These are phyloP conservation scores for Aureobasidium sp. DNA, from an alignment of 2,329 filamentous ascomycete species.

Conservation along the genomic window DNA sequence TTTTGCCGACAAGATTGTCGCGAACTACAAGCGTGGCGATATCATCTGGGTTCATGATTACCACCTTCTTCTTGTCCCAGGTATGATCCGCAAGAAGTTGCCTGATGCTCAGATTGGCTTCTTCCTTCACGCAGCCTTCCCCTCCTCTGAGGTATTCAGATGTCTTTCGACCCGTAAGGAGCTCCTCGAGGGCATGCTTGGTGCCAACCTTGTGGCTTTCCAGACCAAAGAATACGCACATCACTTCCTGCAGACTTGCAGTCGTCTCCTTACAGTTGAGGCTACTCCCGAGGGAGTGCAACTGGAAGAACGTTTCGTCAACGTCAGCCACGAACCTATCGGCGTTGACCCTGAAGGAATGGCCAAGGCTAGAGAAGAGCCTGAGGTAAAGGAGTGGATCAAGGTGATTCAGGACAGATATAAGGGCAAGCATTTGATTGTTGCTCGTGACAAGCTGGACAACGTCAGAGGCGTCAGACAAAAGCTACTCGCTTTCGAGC, in stretches of 20 bases:
- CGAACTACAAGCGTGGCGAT: slow-evolving; percentile 89
- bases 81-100: slow-evolving; percentile 81
- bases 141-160: slow-evolving; percentile 91
- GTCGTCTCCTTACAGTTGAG: slow-evolving; percentile 81
- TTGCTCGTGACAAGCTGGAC: slow-evolving; percentile 90
- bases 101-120: slow-evolving; percentile 94
- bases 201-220: slow-evolving; percentile 87
- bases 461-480: slow-evolving; percentile 86
- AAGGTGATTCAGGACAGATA: slow-evolving; percentile 76
- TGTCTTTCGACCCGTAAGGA: slow-evolving; percentile 82
- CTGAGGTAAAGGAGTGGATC: slow-evolving; percentile 72
- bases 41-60: slow-evolving; percentile 96
- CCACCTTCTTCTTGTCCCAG: slow-evolving; percentile 80
- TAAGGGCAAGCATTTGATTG: slow-evolving; percentile 80
- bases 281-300: slow-evolving; percentile 83
- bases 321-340: slow-evolving; percentile 78
- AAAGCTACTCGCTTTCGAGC: slow-evolving; percentile 84
- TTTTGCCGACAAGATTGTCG: slow-evolving; percentile 83
- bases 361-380: slow-evolving; percentile 49
- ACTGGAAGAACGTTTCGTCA: slow-evolving; percentile 86
- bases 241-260: slow-evolving; percentile 94
- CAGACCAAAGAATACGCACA: slow-evolving; percentile 89
- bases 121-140: slow-evolving; percentile 91
- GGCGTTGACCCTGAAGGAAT: slow-evolving; percentile 60
- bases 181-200: slow-evolving; percentile 84